Evolutionary conservation across 208 protist genomes (phyloP).

Genomic region (Acanthamoeba quina): DNA sequence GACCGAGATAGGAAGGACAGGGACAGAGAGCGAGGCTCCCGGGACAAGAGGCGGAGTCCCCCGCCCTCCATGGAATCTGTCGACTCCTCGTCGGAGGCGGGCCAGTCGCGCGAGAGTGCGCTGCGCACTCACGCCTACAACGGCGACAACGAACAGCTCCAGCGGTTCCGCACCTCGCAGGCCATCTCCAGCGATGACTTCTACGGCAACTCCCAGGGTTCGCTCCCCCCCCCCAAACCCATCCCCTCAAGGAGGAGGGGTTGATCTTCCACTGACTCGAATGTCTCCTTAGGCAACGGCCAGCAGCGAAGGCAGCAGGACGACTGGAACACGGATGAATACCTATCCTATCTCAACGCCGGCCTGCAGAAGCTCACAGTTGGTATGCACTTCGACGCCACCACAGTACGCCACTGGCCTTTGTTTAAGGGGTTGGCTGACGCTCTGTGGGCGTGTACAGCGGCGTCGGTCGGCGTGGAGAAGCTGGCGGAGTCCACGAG

Average conservation of each 20-base stretch:
- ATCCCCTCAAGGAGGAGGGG: too few relatives aligned
- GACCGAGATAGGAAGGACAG: not conserved
- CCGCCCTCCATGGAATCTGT: not conserved
- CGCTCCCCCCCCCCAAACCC: not conserved
- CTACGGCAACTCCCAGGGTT: slow-evolving; percentile 33
- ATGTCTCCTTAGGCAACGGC: not conserved
- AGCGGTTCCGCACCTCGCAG: slow-evolving; percentile 53
- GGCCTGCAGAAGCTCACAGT: slow-evolving; percentile 46
- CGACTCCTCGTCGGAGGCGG: not conserved
- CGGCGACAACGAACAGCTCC: slow-evolving; percentile 11
- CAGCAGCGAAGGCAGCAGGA: not conserved
- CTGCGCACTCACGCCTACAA: slow-evolving; percentile 26
- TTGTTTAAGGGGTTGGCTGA: not conserved
- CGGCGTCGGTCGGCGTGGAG: slow-evolving; percentile 33
- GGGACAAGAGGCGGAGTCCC: not conserved
- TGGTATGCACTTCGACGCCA: not conserved
- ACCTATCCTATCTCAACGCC: not conserved
- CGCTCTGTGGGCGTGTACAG: not conserved
- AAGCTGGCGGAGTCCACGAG: slow-evolving; percentile 51
- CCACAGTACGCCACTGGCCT: not conserved
- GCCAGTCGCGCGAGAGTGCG: not conserved
- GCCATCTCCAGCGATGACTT: slow-evolving; percentile 63
- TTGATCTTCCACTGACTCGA: not conserved
- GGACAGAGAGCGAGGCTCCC: not conserved
- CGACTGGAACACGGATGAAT: slow-evolving; percentile 37